These are phyloP conservation scores for Cyberlindnera subsufficiens DNA, from an alignment of 805 yeast genomes.

Conservation along the genomic window DNA sequence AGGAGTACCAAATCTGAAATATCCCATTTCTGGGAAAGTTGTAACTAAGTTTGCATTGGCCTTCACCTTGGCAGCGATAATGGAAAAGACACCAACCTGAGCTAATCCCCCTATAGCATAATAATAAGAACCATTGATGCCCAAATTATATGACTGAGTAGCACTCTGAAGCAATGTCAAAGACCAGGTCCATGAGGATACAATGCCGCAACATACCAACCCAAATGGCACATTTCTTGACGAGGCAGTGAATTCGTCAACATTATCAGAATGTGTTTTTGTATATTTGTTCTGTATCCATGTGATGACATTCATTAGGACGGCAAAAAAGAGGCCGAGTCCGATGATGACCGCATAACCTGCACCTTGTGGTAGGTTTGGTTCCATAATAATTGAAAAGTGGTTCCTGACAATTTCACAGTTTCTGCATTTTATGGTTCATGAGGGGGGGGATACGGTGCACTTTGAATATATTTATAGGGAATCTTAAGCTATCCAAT, in stretches of 20 bases:
- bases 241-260: constrained; percentile 40
- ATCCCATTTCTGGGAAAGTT: constrained; percentile 37
- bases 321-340: constrained; percentile 46
- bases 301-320: constrained; percentile 35
- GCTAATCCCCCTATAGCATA: constrained; percentile 21
- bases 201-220: constrained; percentile 36
- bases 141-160: constrained; percentile 25
- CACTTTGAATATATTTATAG: no score
- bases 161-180: constrained; percentile 27
- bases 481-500: no score
- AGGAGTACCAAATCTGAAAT: constrained; percentile 33
- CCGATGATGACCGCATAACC: constrained; percentile 85
- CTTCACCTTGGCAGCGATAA: constrained; percentile 31
- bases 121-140: constrained; percentile 27
- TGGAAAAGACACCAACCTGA: constrained; percentile 29
- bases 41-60: constrained; percentile 32
- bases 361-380: constrained; percentile 50
- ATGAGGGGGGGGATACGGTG: no score
- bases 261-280: constrained; percentile 20
- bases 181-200: constrained; percentile 36
- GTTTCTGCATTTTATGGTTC: not conserved
- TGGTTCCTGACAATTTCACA: not conserved
- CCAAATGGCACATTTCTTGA: constrained; percentile 39
- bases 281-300: constrained; percentile 31
- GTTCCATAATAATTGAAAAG: constrained; percentile 4